These are phyloP conservation scores for Diplogelasinospora grovesii DNA, from an alignment of 495 filamentous ascomycete species.

Conservation along the genomic window DNA sequence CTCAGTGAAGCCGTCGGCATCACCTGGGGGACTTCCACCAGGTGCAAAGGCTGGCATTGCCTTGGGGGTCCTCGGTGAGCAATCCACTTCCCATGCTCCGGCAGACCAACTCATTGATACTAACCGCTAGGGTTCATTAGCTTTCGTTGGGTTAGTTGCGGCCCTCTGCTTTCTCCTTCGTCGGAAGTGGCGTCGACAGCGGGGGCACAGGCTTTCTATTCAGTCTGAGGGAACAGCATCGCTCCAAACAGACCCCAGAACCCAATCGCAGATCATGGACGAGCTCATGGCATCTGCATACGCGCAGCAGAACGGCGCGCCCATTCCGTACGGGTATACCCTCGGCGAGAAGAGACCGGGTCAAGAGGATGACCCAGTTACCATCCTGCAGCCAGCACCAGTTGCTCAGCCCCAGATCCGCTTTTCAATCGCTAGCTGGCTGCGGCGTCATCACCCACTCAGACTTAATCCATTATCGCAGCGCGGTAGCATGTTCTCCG, in stretches of 20 bases:
- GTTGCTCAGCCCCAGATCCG: constrained; percentile 10
- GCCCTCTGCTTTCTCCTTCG: no score
- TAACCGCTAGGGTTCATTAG: background rate
- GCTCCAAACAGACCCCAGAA: constrained; percentile 3
- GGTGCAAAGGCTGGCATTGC: constrained; percentile 18
- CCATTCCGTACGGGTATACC: background rate
- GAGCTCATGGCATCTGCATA: constrained; percentile 27
- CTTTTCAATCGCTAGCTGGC: constrained; percentile 16
- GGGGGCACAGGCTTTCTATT: constrained; percentile 8
- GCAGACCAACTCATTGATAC: background rate
- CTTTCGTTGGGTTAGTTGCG: constrained; percentile 4
- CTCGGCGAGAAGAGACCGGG: constrained; percentile 5
- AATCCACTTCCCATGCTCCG: background rate
- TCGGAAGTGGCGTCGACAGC: no score
- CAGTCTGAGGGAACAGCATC: constrained; percentile 3
- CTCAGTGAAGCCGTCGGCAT: no score
- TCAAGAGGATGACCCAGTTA: background rate
- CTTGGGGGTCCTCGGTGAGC: constrained; percentile 11
- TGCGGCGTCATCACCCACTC: constrained; percentile 17
- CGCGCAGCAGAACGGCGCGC: constrained; percentile 24
- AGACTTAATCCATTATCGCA: constrained; percentile 13
- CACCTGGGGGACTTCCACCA: background rate
- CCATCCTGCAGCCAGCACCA: background rate
- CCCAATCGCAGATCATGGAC: constrained; percentile 24
- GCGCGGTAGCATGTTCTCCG: constrained; percentile 7